Percentiles rank a stretch among this genome's conserved stretches.
Evolutionary conservation across 2,329 filamentous ascomycete species (phyloP).

Genomic region (Sporothrix inflata): DNA sequence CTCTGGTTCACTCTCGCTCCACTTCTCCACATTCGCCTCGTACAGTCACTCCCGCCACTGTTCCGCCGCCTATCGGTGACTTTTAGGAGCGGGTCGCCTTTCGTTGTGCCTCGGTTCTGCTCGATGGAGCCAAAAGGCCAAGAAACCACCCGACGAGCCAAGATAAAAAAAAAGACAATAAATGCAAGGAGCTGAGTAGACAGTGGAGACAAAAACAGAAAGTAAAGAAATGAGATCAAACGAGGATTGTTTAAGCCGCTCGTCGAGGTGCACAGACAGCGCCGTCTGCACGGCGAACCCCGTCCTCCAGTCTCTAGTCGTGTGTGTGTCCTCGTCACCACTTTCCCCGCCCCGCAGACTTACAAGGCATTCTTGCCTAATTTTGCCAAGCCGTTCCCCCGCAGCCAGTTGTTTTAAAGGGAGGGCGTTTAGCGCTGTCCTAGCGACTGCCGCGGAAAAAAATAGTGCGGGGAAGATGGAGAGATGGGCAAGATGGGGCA

Average conservation of each 20-base stretch:
- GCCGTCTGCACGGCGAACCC: neutral
- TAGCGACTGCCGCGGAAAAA: neutral
- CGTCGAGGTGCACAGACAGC: neutral
- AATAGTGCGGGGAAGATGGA: slow-evolving; percentile 14
- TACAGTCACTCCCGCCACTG: neutral
- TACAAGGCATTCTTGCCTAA: neutral
- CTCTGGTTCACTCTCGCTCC: neutral
- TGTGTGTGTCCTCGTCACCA: neutral
- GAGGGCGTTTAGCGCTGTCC: neutral
- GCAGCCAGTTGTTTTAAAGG: neutral
- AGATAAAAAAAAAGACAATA: neutral
- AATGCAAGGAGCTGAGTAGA: neutral
- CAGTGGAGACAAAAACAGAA: neutral
- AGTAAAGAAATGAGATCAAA: neutral
- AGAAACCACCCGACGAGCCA: slow-evolving; percentile 13
- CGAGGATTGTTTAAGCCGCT: neutral
- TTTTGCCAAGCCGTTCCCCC: neutral
- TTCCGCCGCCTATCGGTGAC: neutral
- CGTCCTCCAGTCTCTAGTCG: neutral
- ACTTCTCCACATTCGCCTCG: neutral
- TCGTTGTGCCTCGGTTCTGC: slow-evolving; percentile 3
- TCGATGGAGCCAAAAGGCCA: slow-evolving; percentile 4
- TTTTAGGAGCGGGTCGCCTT: neutral
- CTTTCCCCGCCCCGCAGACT: neutral
- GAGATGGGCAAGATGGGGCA: neutral